Base-by-base conservation (phyloP, 495 filamentous ascomycete genomes). In the Penicillium paxilli region DNA sequence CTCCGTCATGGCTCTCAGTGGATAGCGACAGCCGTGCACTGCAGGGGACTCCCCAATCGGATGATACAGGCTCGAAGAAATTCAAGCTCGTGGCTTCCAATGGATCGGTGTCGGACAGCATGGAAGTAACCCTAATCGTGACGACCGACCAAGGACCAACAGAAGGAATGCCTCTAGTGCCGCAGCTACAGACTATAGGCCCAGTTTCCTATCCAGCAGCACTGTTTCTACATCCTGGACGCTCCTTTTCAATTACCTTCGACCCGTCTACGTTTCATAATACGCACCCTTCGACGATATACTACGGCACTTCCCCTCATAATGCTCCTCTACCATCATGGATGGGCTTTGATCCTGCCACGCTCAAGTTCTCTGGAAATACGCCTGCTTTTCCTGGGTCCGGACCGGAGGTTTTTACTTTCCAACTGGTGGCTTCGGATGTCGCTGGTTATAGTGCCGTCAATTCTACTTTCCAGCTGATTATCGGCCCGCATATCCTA, bases 311-410 rank as follows among this genome's bases (percentile, higher is more conserved):
- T 10, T 87, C 88, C 32, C 73, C 74, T 5, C 85, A 92, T 54
- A 89, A 92, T 60, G 86, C 87, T 6, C 92, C 93, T 25, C 72
- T 96, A 33, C 92, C 92, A 28, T 89, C 91, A 4, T 96, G 91
- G 92, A 80, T 96, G 35, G 73, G 68, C 10, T 96, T 97, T 60
- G 84, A 96, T 62, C 58, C 80, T 2, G 54, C 62, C 2, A 71
- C 57, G 6, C 77, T 96, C 25, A 78, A 79, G 10, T 96, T 96
- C 59, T 83, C 82, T 5, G 92, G 92, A n/a, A 81, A 72, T 40
- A 86, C 86, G 4, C 92, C 91, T 5, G 66, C 83, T 12, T 86
- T 84, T 32, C 78, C 87, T 23, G 72, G 82, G 25, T 75, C 86
- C 14, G 83, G 84, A 2, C 86, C 91, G 12, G 87, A 94, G 61